Evolutionary conservation across 805 yeast species (phyloP).

Genomic region (Candida tammaniensis): DNA sequence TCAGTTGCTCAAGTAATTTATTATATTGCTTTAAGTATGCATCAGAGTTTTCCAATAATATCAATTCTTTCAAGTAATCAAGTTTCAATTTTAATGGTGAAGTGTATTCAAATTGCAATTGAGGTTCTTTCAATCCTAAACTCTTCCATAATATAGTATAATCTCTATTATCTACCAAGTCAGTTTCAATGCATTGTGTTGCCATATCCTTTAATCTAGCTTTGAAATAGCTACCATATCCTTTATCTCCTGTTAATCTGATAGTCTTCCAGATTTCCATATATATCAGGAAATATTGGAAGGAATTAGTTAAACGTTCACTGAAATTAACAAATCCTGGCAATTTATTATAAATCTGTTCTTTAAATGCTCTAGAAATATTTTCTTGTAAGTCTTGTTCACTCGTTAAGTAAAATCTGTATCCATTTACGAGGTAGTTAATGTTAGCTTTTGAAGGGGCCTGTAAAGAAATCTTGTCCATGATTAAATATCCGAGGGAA

Average conservation of each 20-base stretch:
- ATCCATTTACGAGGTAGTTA: slow-evolving; percentile 29
- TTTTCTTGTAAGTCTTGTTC: slow-evolving; percentile 49
- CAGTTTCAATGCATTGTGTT: slow-evolving; percentile 9
- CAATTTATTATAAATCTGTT: slow-evolving; percentile 62
- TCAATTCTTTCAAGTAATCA: slow-evolving; percentile 23
- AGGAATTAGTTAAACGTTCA: slow-evolving; percentile 48
- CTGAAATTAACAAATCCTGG: slow-evolving; percentile 65
- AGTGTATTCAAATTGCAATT: slow-evolving; percentile 22
- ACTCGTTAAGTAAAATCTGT: slow-evolving; percentile 53
- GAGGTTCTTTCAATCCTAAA: slow-evolving; percentile 22
- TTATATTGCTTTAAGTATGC: slow-evolving; percentile 24
- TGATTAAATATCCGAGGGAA: slow-evolving; percentile 47
- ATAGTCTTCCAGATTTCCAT: slow-evolving; percentile 20
- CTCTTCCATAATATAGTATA: slow-evolving; percentile 51
- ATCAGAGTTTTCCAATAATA: slow-evolving; percentile 20
- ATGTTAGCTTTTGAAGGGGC: slow-evolving; percentile 43
- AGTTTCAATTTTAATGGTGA: slow-evolving; percentile 16
- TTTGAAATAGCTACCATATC: slow-evolving; percentile 27
- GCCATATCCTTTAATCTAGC: slow-evolving; percentile 15
- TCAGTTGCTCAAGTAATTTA: slow-evolving; percentile 18
- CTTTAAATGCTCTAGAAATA: slow-evolving; percentile 53
- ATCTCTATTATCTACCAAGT: slow-evolving; percentile 58
- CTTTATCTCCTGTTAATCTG: slow-evolving; percentile 21
- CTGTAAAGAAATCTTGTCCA: slow-evolving; percentile 30
- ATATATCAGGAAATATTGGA: slow-evolving; percentile 33